Percentiles rank a stretch among this genome's conserved stretches.
phyloP scores from a whole-genome alignment of 23 red algal genomes.

The Cyanidioschyzon merolae region DNA sequence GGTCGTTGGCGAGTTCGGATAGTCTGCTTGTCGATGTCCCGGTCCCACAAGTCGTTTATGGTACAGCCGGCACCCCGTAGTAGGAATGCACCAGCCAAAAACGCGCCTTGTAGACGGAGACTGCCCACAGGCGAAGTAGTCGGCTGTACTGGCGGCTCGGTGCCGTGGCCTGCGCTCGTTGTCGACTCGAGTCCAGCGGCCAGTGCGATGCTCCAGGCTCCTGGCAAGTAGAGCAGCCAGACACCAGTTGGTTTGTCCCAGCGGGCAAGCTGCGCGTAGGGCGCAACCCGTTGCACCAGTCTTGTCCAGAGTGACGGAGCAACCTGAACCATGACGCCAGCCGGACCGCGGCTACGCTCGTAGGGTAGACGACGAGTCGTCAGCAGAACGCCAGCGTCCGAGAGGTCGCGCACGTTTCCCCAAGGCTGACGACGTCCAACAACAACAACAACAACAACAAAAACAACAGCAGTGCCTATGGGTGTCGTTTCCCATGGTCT shows the following conservation, averaged over 20 bases:
- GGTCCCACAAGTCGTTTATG: constrained; percentile 87
- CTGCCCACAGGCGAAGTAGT: not conserved
- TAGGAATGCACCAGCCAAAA: constrained; percentile 50
- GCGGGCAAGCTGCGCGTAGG: constrained; percentile 55
- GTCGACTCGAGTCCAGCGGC: constrained; percentile 11
- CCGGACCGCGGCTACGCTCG: no score
- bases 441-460: no score
- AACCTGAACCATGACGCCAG: no score
- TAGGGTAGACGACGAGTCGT: no score
- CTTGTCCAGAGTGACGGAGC: not conserved
- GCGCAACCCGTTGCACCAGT: not conserved
- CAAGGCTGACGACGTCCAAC: no score
- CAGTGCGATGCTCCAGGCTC: constrained; percentile 52
- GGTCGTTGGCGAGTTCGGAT: constrained; percentile 48
- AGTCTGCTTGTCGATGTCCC: constrained; percentile 51
- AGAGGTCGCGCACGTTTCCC: no score
- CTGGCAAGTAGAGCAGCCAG: constrained; percentile 52
- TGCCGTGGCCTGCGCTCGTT: not conserved
- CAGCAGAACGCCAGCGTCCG: no score
- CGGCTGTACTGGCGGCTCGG: not conserved
- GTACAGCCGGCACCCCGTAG: constrained; percentile 93
- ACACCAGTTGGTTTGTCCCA: constrained; percentile 73
- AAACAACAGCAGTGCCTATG: no score
- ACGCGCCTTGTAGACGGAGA: constrained; percentile 22
- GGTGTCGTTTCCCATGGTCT: no score